phyloP scores from a whole-genome alignment of 441 rosid species.

The Mallotus japonicus region DNA sequence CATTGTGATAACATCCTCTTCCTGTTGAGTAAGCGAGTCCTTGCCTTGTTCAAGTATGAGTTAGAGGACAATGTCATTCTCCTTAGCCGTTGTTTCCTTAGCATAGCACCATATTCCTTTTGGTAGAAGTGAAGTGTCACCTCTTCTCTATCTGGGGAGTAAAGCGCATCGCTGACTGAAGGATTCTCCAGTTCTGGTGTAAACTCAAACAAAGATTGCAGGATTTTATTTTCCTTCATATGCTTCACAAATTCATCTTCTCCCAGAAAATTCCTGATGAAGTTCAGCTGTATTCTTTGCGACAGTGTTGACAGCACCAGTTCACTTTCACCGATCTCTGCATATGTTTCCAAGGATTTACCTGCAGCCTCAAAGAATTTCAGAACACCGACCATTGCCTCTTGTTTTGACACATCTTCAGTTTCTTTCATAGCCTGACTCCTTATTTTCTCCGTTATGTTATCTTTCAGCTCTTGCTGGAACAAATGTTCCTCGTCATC shows the following conservation, averaged over 20 bases:
- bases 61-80: too few relatives aligned
- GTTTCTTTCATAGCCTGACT: not conserved
- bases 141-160: constrained; percentile 15
- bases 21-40: too few relatives aligned
- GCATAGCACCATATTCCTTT: too few relatives aligned
- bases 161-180: not conserved
- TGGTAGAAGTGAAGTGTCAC: not conserved
- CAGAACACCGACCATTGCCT: not conserved
- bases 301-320: constrained; percentile 18
- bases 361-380: constrained; percentile 7
- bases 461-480: not conserved
- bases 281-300: constrained; percentile 20
- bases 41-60: too few relatives aligned
- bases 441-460: constrained; percentile 6
- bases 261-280: constrained; percentile 22
- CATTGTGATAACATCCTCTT: too few relatives aligned
- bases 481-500: not conserved
- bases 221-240: constrained; percentile 18
- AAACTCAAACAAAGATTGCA: constrained; percentile 17
- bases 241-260: constrained; percentile 19
- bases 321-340: constrained; percentile 17
- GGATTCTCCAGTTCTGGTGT: constrained; percentile 2
- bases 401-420: not conserved
- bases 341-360: not conserved
- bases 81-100: not conserved